These are phyloP conservation scores for Xerocomus potaroensis DNA, from an alignment of 768 basidiomycete species.

Conservation along the genomic window DNA sequence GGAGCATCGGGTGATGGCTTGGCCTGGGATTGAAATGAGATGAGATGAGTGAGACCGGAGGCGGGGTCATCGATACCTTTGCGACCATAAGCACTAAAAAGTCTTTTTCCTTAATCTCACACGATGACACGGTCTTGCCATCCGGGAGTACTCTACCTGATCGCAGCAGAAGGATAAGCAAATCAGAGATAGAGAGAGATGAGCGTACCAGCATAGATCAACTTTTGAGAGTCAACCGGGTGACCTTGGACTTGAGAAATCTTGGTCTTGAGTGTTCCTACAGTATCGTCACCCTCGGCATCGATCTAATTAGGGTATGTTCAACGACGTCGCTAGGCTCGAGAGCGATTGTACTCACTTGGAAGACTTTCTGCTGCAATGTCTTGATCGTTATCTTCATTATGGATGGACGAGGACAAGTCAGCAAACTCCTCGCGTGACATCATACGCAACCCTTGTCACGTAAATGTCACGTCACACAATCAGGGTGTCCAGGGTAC, in stretches of 20 bases:
- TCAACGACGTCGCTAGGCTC: not conserved
- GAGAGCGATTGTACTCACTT: slow-evolving; percentile 38
- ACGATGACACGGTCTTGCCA: slow-evolving; percentile 81
- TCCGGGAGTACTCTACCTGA: slow-evolving; percentile 90
- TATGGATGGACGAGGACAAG: slow-evolving; percentile 29
- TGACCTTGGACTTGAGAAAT: slow-evolving; percentile 76
- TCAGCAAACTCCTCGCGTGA: slow-evolving; percentile 15
- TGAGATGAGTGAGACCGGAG: slow-evolving; percentile 1
- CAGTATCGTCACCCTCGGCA: slow-evolving; percentile 68
- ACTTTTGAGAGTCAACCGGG: slow-evolving; percentile 72
- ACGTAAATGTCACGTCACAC: slow-evolving; percentile 17
- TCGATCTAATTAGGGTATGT: slow-evolving; percentile 56
- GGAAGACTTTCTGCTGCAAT: slow-evolving; percentile 88
- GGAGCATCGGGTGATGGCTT: slow-evolving; percentile 38
- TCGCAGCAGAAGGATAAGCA: slow-evolving; percentile 1
- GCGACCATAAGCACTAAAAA: slow-evolving; percentile 99
- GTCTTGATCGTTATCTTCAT: slow-evolving; percentile 98
- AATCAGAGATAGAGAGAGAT: slow-evolving; percentile 7
- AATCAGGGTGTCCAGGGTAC: slow-evolving; percentile 21
- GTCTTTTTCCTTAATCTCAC: slow-evolving; percentile 96
- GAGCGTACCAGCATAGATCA: slow-evolving; percentile 85
- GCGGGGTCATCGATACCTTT: slow-evolving; percentile 56
- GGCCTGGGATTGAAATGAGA: slow-evolving; percentile 37
- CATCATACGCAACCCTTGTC: slow-evolving; percentile 19
- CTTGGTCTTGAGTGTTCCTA: slow-evolving; percentile 79